Evolutionary conservation across 345 rosid species (phyloP).

Genomic region (Salix arbutifolia): DNA sequence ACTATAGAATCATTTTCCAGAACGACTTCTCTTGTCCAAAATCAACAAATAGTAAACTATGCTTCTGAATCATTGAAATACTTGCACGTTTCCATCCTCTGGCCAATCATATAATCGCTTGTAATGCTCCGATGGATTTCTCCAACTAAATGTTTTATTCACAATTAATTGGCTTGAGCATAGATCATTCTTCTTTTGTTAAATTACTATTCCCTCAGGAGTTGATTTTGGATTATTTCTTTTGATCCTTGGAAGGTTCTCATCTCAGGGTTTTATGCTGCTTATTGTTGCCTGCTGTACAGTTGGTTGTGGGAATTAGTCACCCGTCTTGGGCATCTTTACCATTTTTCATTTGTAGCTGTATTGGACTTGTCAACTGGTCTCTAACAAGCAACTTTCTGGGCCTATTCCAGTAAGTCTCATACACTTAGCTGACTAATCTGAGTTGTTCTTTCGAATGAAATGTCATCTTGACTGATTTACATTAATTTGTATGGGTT

Average conservation of each 20-base stretch:
- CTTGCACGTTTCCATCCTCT: not conserved
- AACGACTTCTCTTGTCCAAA: not conserved
- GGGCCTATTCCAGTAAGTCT: conserved; percentile 47
- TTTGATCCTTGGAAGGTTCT: conserved; percentile 42
- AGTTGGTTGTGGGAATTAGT: conserved; percentile 49
- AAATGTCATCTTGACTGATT: conserved; percentile 11
- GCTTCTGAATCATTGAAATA: not conserved
- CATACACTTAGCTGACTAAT: not conserved
- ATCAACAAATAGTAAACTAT: too few relatives aligned
- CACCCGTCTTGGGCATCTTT: conserved; percentile 57
- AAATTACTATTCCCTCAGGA: not conserved
- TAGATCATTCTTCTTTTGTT: not conserved
- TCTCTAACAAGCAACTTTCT: conserved; percentile 51
- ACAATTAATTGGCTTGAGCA: not conserved
- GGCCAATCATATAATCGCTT: not conserved
- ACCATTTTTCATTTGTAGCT: conserved; percentile 50
- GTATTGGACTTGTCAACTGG: conserved; percentile 52
- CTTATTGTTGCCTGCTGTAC: conserved; percentile 43
- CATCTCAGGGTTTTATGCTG: conserved; percentile 43
- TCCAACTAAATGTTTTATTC: not conserved
- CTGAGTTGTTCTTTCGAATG: not conserved
- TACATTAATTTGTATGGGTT: conserved; percentile 12
- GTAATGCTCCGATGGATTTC: not conserved
- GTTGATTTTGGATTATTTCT: conserved; percentile 10
- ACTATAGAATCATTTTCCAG: not conserved